Evolutionary conservation across 2,329 filamentous ascomycete species (phyloP).

Genomic region (Diaporthe amygdali): DNA sequence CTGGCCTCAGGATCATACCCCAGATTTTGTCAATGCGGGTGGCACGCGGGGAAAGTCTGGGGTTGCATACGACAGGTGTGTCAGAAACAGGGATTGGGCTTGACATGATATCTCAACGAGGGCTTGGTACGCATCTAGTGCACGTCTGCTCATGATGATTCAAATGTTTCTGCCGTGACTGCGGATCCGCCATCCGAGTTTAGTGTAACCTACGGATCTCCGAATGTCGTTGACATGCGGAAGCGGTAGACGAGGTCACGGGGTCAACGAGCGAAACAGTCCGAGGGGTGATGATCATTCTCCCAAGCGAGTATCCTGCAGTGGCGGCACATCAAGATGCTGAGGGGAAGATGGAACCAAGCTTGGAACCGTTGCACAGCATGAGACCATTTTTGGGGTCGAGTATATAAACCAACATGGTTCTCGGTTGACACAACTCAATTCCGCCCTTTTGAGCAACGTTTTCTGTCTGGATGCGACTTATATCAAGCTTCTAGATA

Average conservation of each 20-base stretch:
- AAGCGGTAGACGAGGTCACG: background rate
- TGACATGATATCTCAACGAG: background rate
- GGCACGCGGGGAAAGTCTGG: conserved; percentile 6
- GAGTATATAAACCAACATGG: background rate
- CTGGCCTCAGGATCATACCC: background rate
- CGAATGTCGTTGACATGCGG: background rate
- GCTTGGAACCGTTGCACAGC: background rate
- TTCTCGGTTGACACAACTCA: background rate
- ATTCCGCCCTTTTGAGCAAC: background rate
- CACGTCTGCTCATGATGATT: background rate
- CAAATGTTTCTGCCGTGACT: background rate
- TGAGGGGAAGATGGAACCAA: background rate
- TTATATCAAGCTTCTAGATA: background rate
- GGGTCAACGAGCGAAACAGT: background rate
- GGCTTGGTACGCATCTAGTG: background rate
- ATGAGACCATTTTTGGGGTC: background rate
- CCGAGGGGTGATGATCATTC: background rate
- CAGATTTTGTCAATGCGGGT: background rate
- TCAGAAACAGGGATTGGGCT: background rate
- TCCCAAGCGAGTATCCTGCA: background rate
- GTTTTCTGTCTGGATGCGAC: background rate
- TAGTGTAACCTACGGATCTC: background rate
- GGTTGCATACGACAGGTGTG: background rate
- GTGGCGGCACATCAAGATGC: background rate
- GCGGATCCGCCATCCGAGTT: conserved; percentile 5